Evolutionary conservation across 2,329 filamentous ascomycete species (phyloP).

Genomic region (Exophiala oligosperma): DNA sequence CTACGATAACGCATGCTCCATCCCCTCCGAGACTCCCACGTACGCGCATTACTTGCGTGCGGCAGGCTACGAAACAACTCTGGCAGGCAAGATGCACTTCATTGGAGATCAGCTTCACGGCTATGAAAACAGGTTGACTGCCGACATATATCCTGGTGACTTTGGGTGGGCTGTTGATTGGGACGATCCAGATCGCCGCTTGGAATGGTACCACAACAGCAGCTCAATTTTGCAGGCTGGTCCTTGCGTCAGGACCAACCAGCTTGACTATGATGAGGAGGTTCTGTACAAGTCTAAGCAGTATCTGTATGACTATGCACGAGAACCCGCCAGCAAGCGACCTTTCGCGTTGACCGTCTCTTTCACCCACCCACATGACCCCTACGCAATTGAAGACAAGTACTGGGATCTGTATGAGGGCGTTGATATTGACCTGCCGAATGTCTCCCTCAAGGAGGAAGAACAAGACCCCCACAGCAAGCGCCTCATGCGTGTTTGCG

Average conservation of each 20-base stretch:
- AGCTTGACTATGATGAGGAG: constrained; percentile 94
- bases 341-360: constrained; percentile 91
- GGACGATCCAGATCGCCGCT: constrained; percentile 75
- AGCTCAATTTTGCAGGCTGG: constrained; percentile 90
- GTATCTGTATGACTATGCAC: constrained; percentile 86
- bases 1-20: constrained; percentile 86
- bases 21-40: constrained; percentile 81
- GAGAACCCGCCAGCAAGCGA: constrained; percentile 67
- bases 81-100: constrained; percentile 98
- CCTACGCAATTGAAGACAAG: constrained; percentile 89
- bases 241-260: constrained; percentile 85
- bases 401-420: constrained; percentile 92
- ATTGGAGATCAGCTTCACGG: constrained; percentile 92
- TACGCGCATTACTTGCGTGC: constrained; percentile 88
- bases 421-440: constrained; percentile 81
- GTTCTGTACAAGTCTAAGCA: constrained; percentile 90
- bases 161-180: constrained; percentile 95
- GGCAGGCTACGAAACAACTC: constrained; percentile 82
- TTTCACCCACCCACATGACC: constrained; percentile 91
- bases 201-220: constrained; percentile 97
- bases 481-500: constrained; percentile 81
- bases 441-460: constrained; percentile 69
- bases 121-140: constrained; percentile 89
- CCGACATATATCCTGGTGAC: constrained; percentile 92
- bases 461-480: constrained; percentile 85